Evolutionary conservation across 257 asterid species (phyloP).

Genomic region (Gentiana straminea): DNA sequence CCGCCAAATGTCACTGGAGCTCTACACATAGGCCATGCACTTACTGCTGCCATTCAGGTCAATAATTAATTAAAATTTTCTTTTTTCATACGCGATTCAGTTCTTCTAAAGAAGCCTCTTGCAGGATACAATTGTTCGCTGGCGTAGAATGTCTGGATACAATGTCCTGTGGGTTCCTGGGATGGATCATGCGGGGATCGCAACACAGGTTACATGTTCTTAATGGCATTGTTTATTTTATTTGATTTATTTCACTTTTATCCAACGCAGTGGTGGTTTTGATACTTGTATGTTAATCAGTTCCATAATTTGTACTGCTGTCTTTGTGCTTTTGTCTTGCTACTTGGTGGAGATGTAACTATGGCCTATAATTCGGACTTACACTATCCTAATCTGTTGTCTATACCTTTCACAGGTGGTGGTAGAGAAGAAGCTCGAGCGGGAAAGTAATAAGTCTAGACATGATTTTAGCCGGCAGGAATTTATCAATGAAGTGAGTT

Average conservation of each 20-base stretch:
- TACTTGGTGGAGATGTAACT: too few species aligned
- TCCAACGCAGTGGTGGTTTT: too few species aligned
- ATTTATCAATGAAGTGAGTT: slow-evolving; percentile 75
- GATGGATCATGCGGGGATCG: slow-evolving; percentile 97
- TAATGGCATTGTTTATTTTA: too few species aligned
- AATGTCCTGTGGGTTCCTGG: slow-evolving; percentile 94
- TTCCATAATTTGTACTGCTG: too few species aligned
- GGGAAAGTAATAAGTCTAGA: slow-evolving; percentile 60
- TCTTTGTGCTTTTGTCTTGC: too few species aligned
- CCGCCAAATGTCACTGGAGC: slow-evolving; percentile 99
- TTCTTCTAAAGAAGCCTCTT: neutral
- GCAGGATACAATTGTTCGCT: slow-evolving; percentile 92
- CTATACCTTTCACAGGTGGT: slow-evolving; percentile 45
- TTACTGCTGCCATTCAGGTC: slow-evolving; percentile 93
- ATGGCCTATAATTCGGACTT: too few species aligned
- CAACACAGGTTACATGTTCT: slow-evolving; percentile 70
- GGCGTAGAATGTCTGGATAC: slow-evolving; percentile 96
- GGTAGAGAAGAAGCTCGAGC: slow-evolving; percentile 82
- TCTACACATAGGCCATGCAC: slow-evolving; percentile 93
- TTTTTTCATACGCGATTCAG: too few species aligned
- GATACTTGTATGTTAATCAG: too few species aligned
- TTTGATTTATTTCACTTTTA: too few species aligned
- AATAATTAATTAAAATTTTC: too few species aligned
- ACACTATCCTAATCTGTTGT: neutral
- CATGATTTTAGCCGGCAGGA: slow-evolving; percentile 76